phyloP scores from a whole-genome alignment of 164 flowering plant species.

The Malania oleifera region DNA sequence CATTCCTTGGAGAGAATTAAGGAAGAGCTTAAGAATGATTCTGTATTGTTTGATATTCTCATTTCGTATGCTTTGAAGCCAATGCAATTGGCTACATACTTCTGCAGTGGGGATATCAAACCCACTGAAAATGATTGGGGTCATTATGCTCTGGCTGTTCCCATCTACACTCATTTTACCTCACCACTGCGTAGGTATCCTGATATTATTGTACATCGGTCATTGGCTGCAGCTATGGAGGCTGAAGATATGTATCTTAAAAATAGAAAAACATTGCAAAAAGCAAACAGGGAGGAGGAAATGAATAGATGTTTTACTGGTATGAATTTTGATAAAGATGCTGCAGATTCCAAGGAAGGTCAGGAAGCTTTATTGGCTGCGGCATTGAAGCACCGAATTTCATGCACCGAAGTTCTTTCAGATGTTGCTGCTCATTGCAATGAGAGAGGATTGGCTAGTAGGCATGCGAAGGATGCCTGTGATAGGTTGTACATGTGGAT shows the following conservation, averaged over 20 bases:
- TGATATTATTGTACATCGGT: conserved; percentile 90
- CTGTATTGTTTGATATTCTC: conserved; percentile 63
- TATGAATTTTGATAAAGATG: conserved; percentile 47
- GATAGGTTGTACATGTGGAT: conserved; percentile 77
- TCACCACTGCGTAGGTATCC: conserved; percentile 92
- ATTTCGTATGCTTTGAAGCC: conserved; percentile 69
- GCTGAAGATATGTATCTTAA: conserved; percentile 58
- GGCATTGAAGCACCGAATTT: conserved; percentile 51
- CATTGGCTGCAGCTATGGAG: conserved; percentile 69
- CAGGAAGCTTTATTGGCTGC: conserved; percentile 57
- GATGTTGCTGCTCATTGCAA: conserved; percentile 75
- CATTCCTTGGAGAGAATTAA: conserved; percentile 53
- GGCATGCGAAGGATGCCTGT: conserved; percentile 70
- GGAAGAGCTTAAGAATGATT: conserved; percentile 62
- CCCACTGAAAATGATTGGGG: conserved; percentile 52
- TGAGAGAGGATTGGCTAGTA: conserved; percentile 58
- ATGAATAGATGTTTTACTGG: conserved; percentile 51
- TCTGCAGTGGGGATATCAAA: conserved; percentile 63
- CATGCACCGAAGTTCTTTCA: conserved; percentile 38
- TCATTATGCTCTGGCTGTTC: conserved; percentile 83
- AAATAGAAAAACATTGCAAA: conserved; percentile 10
- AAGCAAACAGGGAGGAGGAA: conserved; percentile 14
- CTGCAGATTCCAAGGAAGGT: conserved; percentile 45
- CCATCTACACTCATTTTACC: conserved; percentile 90
- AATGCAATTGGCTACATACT: conserved; percentile 83